Conservation (phyloP, 1,139 yeast species). For the Pichia sp. region DNA sequence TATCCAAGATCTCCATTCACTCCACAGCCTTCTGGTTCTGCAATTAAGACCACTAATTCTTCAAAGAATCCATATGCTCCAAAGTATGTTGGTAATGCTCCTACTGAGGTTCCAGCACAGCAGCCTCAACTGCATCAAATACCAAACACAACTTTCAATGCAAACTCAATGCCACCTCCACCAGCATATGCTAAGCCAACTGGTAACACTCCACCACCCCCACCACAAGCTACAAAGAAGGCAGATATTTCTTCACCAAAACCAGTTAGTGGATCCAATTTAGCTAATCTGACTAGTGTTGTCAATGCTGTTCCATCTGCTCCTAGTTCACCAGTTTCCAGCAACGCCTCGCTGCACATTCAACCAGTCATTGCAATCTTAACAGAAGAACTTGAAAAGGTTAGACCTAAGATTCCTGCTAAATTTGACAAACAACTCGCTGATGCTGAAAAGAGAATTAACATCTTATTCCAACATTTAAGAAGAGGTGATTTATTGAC, state of each 20-base stretch:
- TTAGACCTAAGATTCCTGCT: constrained; percentile 76
- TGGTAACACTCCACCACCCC: constrained; percentile 12
- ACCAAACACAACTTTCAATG: constrained; percentile 8
- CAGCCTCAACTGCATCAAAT: constrained; percentile 4
- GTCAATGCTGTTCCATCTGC: constrained; percentile 8
- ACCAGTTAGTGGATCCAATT: constrained; percentile 11
- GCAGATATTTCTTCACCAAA: constrained; percentile 7
- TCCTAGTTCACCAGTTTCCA: not conserved
- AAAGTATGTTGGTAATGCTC: constrained; percentile 16
- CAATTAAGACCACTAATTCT: constrained; percentile 14
- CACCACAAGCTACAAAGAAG: constrained; percentile 1
- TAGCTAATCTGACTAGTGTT: not conserved
- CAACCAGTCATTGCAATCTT: constrained; percentile 59
- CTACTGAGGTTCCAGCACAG: constrained; percentile 11
- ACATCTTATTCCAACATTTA: constrained; percentile 75
- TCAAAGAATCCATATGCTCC: constrained; percentile 25
- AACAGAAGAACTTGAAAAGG: constrained; percentile 51
- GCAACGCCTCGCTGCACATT: not conserved
- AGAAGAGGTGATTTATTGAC: constrained; percentile 70
- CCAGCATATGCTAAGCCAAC: constrained; percentile 23
- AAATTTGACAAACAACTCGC: constrained; percentile 69
- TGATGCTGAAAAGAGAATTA: constrained; percentile 82
- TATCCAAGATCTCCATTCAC: constrained; percentile 4
- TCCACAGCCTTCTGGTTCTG: constrained; percentile 21
- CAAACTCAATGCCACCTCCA: constrained; percentile 18